Evolutionary conservation across 208 protist species (phyloP), one percentile per base, ranked within the genome.

Genomic region (Spongospora subterranea): DNA sequence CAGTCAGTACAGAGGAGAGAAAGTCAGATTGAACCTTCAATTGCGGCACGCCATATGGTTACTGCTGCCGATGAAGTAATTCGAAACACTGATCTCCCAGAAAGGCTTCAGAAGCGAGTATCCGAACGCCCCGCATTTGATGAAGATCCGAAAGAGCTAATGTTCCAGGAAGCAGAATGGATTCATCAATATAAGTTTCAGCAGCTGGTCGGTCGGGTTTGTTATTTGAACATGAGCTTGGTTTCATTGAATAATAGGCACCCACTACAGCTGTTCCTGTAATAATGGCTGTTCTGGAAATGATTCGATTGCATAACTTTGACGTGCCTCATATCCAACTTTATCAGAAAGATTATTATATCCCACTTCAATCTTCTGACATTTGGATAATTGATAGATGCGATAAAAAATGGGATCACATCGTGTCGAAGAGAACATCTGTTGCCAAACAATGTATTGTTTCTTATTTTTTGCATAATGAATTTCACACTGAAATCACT

Each of bases 281-380:
- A 13, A 82, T 82, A 20, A 43, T 82, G 35, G 35, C 71, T 6
- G 71, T 82, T 45, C n/a, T 82, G 35, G 71, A 82, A 13, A 45
- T 82, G 35, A 82, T 82, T 82, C 71, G 71, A 6, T 6, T 13
- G 11, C 71, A 82, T 35, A 82, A 43, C n/a, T n/a, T 82, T 82
- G 71, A 82, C n/a, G 71, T 82, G 40, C 71, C 71, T 43, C 35
- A 82, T n/a, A 82, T 82, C 40, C 71, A 82, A 43, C 6, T 13
- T 35, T 82, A 82, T 82, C 71, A 82, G 71, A 82, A 82, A 35
- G 71, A 82, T 35, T 82, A 82, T 82, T 82, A 82, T 35, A 43
- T 6, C 17, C 71, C 71, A 40, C 35, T 82, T 20, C 11, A 39
- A 20, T n/a, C 71, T 39, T 6, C 6, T 45, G 71, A 82, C 71